Conservation (phyloP, 805 yeast species). For the Monosporozyma yasuniensis region DNA sequence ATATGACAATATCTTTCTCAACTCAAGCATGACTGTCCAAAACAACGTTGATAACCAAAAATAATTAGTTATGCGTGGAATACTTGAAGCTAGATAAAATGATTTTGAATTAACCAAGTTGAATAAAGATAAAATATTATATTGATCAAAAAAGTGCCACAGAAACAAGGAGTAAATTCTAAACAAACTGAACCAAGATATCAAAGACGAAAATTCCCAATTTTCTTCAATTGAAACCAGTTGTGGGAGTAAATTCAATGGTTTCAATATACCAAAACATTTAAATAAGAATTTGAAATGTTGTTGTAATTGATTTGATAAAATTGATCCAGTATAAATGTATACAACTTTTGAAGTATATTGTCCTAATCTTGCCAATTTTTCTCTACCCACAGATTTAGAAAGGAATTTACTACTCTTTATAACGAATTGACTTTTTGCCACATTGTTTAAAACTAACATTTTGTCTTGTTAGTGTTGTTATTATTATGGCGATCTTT, state of each 20-base stretch:
- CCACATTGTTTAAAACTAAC: background rate
- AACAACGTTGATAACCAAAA: background rate
- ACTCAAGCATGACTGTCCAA: background rate
- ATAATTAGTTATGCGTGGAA: background rate
- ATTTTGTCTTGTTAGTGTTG: no score
- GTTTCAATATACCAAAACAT: background rate
- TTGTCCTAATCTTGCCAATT: conserved; percentile 1
- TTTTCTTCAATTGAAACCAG: background rate
- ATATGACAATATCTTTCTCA: background rate
- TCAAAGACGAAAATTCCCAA: background rate
- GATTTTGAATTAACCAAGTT: background rate
- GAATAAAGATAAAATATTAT: background rate
- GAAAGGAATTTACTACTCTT: background rate
- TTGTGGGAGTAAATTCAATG: background rate
- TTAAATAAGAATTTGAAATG: background rate
- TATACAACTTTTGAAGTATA: background rate
- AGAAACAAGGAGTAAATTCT: background rate
- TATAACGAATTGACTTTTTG: background rate
- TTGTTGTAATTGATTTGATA: background rate
- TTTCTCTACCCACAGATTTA: conserved; percentile 1
- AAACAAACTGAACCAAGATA: background rate
- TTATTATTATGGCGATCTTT: no score
- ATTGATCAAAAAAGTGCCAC: conserved; percentile 1
- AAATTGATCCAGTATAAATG: background rate
- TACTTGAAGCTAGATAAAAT: background rate